Conservation (phyloP, 2,329 filamentous ascomycete genomes). For the Pyricularia sp. region DNA sequence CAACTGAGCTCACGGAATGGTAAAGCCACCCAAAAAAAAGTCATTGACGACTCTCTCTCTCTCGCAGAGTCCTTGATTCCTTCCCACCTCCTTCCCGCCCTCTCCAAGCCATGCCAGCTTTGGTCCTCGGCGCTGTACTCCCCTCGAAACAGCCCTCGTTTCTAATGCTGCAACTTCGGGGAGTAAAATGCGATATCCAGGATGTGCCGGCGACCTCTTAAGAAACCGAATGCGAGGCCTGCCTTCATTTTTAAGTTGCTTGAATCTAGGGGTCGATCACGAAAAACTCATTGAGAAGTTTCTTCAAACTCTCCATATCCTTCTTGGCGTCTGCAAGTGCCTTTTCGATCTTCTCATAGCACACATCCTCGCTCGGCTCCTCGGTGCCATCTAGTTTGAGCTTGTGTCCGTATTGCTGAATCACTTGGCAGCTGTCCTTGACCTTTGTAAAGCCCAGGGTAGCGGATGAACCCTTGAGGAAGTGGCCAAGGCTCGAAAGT, state of each 20-base stretch:
- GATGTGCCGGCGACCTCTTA: background rate
- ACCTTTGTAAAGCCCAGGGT: constrained; percentile 85
- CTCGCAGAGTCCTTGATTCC: background rate
- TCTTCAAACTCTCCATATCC: constrained; percentile 65
- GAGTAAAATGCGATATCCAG: background rate
- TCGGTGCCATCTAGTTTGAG: constrained; percentile 65
- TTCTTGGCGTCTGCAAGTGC: constrained; percentile 59
- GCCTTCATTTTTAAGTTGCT: background rate
- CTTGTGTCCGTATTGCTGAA: constrained; percentile 78
- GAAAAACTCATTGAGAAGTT: constrained; percentile 59
- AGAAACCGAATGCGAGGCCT: background rate
- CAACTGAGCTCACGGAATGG: background rate
- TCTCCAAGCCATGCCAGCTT: background rate
- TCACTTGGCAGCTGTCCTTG: constrained; percentile 88
- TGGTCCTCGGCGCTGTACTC: background rate
- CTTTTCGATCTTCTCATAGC: constrained; percentile 55
- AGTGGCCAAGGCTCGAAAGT: constrained; percentile 80
- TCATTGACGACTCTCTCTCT: background rate
- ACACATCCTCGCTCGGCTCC: constrained; percentile 53
- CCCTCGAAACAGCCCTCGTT: background rate
- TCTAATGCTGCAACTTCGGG: background rate
- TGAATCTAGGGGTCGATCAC: constrained; percentile 8
- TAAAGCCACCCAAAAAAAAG: background rate
- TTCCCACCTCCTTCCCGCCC: background rate
- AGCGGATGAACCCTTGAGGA: constrained; percentile 92